Percentiles rank a stretch among this genome's conserved stretches.
These are phyloP conservation scores for Emmonsiellopsis sp. DNA, from an alignment of 2,329 filamentous ascomycete species.

Conservation along the genomic window DNA sequence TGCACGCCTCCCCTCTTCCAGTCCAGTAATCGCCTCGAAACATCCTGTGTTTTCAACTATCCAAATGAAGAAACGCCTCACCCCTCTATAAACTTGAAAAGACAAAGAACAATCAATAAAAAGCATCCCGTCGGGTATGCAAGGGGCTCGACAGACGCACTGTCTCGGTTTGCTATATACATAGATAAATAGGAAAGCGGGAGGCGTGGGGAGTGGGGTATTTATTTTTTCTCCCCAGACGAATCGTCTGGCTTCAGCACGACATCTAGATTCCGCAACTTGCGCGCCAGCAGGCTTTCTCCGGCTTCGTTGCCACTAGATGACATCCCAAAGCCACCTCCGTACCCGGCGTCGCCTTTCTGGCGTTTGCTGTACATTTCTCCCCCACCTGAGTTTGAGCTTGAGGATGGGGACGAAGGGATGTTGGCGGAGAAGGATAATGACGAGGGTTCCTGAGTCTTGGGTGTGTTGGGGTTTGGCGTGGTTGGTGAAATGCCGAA, in stretches of 20 bases:
- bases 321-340: slow-evolving; percentile 39
- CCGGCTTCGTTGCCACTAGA: slow-evolving; percentile 35
- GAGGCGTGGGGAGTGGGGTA: background rate
- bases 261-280: slow-evolving; percentile 54
- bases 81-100: no score
- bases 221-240: background rate
- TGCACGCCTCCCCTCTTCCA: no score
- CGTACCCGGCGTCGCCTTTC: slow-evolving; percentile 56
- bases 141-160: no score
- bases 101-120: no score
- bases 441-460: background rate
- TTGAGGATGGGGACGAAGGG: background rate
- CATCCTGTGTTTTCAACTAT: no score
- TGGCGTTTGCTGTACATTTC: slow-evolving; percentile 56
- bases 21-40: no score
- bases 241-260: background rate
- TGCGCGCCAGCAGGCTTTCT: slow-evolving; percentile 61
- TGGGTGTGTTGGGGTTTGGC: background rate
- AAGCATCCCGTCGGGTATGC: no score
- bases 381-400: slow-evolving; percentile 21
- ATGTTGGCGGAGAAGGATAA: slow-evolving; percentile 7
- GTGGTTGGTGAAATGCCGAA: background rate
- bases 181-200: no score
- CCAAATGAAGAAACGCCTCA: no score
- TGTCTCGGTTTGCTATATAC: no score